Base-by-base conservation (phyloP, 495 filamentous ascomycete species). In the Lasiosphaeria hispida region DNA sequence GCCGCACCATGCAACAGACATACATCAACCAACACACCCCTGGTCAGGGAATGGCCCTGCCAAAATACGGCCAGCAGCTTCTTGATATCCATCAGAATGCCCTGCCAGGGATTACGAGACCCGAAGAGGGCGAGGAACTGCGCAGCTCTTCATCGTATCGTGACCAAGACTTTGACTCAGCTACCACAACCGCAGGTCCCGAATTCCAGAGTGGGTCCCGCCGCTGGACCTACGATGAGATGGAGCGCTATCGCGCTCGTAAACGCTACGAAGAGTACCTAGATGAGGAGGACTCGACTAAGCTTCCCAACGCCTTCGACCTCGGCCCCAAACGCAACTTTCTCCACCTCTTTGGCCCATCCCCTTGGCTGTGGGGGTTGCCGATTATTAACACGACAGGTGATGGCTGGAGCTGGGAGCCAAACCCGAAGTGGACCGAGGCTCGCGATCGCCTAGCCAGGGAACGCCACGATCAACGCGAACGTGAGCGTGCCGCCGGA, bases 391-490 rank as follows among this genome's bases (percentile, higher is more conserved):
- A 86, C 53, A 93, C 90, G 0, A 86, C 82, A 0, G 92, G 92
- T 9, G 91, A 98, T 67, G 94, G 94, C n/a, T 97, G 92, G 92
- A 82, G 73, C 63, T 98, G 94, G 94, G 92, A 96, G 65, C 82
- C 91, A 1, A 96, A 84, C 57, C 72, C 75, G 1, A 81, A 80
- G 57, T 94, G 90, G 82, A 59, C 88, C 13, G 85, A 83, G 19
- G 86, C 85, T 3, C 78, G 84, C 40, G 86, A 91, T 17, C 71
- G 74, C 2, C 65, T 90, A 34, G 77, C 83, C 2, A 49, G 71
- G 4, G 80, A 85, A 59, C 75, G 89, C 13, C 81, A 85, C 48
- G 75, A 79, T 51, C 85, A 89, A 58, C 68, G 75, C 18, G 77
- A 83, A 53, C 75, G 83, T 42, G 83, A 88, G 62, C 60, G 71